Evolutionary conservation across 1,284 basidiomycete species (phyloP), one percentile per base, ranked within the genome.

Genomic region (Leucoagaricus sp.): DNA sequence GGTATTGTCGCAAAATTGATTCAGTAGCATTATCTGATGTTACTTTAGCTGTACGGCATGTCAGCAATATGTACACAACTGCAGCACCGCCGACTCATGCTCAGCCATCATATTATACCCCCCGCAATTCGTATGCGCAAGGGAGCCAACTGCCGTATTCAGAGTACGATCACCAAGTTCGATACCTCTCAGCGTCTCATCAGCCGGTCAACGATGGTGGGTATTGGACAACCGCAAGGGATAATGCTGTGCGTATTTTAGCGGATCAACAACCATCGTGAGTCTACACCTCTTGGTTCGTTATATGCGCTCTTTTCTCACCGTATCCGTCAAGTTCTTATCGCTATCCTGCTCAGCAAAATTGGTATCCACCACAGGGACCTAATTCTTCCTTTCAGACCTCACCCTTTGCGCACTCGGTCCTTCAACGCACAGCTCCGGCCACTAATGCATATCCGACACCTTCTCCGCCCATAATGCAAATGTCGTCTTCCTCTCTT

Each of bases 401-500:
- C 8, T 77, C 72, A 13, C 69, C 81, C 0, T 83, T 89, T 62
- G 81, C 86, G 0, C 84, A 84, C 57, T 82, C 85, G 3, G 64
- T 90, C 19, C 78, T 88, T 53, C 85, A 87, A 53, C 80, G 81
- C 17, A 78, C 80, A 19, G 69, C 77, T 8, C 83, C 55, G n/a
- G 4, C 86, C 17, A 75, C 76, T n/a, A 73, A 76, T 4, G 77
- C 82, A 7, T 89, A 88, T 69, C 85, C 86, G 2, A 86, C 87
- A 1, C 85, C 85, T 15, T 84, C 86, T 6, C 87, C 85, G 12
- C 84, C 84, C 1, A 77, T 79, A 10, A 82, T 86, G 26, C 78
- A 72, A 34, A 74, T 75, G n/a, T 82, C 86, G 0, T 86, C 86
- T 1, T 89, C 88, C 13, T 89, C 88, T 9, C 78, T 91, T 53